phyloP scores from a whole-genome alignment of 2,329 filamentous ascomycete genomes.

The Microdochium paspali region DNA sequence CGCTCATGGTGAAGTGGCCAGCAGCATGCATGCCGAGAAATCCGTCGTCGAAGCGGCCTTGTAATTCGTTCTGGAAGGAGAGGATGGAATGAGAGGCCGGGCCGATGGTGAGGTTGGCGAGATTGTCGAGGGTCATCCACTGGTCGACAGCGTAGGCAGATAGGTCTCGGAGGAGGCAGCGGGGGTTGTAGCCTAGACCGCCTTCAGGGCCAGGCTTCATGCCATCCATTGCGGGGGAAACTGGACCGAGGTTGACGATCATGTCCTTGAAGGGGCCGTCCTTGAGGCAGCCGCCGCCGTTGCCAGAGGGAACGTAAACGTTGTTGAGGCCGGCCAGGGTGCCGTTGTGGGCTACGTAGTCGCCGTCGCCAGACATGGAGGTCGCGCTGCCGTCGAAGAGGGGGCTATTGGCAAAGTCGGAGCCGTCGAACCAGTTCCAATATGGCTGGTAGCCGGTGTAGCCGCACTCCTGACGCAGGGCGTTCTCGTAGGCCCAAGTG shows the following conservation, averaged over 20 bases:
- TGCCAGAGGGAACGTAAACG: constrained; percentile 29
- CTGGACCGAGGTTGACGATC: constrained; percentile 19
- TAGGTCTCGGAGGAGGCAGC: constrained; percentile 14
- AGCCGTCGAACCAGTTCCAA: constrained; percentile 41
- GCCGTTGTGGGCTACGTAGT: constrained; percentile 12
- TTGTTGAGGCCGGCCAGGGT: constrained; percentile 9
- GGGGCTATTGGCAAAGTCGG: constrained; percentile 32
- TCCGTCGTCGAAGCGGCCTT: constrained; percentile 16
- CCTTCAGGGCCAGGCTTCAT: background rate
- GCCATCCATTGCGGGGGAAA: constrained; percentile 11
- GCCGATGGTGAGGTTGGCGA: constrained; percentile 13
- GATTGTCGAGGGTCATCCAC: constrained; percentile 11
- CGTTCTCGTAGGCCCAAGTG: constrained; percentile 25
- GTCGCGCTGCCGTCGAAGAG: constrained; percentile 41
- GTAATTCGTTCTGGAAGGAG: constrained; percentile 19
- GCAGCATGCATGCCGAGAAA: constrained; percentile 18
- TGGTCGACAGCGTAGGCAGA: constrained; percentile 7
- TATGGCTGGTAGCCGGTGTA: constrained; percentile 34
- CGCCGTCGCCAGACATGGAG: constrained; percentile 31
- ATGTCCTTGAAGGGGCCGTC: constrained; percentile 27
- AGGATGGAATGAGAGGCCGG: constrained; percentile 7
- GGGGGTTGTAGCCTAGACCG: constrained; percentile 12
- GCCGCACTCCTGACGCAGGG: constrained; percentile 28
- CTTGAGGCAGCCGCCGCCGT: constrained; percentile 42
- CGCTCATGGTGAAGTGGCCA: constrained; percentile 19